Percentiles rank a stretch among this genome's conserved stretches.
phyloP scores from a whole-genome alignment of 2,329 filamentous ascomycete genomes.

The Sarocladiaceae sp. region DNA sequence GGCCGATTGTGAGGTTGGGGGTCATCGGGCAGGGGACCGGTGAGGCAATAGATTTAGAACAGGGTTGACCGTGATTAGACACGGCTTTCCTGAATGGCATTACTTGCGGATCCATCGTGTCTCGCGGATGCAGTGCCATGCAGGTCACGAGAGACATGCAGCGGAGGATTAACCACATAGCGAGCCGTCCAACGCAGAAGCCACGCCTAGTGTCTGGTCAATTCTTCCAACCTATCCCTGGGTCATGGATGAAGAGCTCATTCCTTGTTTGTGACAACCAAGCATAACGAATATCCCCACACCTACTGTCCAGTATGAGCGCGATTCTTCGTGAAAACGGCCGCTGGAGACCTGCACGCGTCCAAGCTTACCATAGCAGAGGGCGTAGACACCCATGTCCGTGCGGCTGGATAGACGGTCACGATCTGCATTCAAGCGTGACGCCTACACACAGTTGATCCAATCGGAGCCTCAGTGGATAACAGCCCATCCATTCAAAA shows the following conservation, averaged over 20 bases:
- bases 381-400: no score
- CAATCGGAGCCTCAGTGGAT: conserved; percentile 1
- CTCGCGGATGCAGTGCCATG: conserved; percentile 5
- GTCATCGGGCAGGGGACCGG: not conserved
- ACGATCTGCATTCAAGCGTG: conserved; percentile 1
- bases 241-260: no score
- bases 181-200: not conserved
- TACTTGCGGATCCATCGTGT: not conserved
- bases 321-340: not conserved
- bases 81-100: not conserved
- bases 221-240: not conserved
- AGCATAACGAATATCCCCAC: no score
- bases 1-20: no score
- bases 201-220: not conserved
- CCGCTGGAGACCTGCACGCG: not conserved
- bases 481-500: not conserved
- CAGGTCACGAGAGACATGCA: conserved; percentile 8
- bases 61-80: not conserved
- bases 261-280: no score
- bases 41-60: not conserved
- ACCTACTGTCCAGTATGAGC: not conserved
- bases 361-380: no score
- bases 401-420: not conserved
- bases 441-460: not conserved
- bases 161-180: not conserved